A percentile compares a stretch with the other conserved stretches of the same genome.
Conservation (phyloP, 345 rosid genomes). For the Populus tremula region DNA sequence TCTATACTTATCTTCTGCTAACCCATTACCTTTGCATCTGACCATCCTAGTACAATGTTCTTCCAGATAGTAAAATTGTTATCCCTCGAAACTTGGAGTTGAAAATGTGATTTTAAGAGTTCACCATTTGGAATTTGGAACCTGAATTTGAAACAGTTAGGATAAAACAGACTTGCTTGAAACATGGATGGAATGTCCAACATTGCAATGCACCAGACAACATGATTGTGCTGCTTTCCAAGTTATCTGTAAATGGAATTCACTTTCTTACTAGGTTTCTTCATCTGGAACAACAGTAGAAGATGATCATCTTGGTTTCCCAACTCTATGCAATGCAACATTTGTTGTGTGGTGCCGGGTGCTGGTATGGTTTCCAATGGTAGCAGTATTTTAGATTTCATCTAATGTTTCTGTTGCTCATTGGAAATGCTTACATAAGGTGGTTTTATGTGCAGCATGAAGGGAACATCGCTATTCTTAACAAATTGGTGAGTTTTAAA, state of each 20-base stretch:
- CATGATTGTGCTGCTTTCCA: slow-evolving; percentile 7
- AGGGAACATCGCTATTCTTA: slow-evolving; percentile 61
- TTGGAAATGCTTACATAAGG: slow-evolving; percentile 15
- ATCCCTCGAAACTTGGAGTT: neutral
- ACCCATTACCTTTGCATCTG: neutral
- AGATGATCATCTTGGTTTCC: slow-evolving; percentile 50
- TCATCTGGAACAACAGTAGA: slow-evolving; percentile 32
- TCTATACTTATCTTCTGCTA: neutral
- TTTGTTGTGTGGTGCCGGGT: slow-evolving; percentile 69
- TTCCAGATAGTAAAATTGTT: neutral
- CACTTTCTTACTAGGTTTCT: slow-evolving; percentile 43
- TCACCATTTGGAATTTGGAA: neutral
- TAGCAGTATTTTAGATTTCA: neutral
- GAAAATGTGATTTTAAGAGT: neutral
- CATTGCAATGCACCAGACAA: neutral
- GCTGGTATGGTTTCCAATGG: slow-evolving; percentile 46
- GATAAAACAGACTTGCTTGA: neutral
- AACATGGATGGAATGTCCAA: neutral
- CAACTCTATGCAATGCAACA: slow-evolving; percentile 61
- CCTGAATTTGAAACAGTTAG: neutral
- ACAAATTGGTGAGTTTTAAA: slow-evolving; percentile 49
- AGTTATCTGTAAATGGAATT: neutral
- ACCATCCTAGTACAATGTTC: neutral
- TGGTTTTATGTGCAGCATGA: slow-evolving; percentile 57
- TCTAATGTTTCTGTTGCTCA: neutral